A percentile compares a stretch with the other conserved stretches of the same genome.
phyloP scores from a whole-genome alignment of 208 protist genomes.

The Trypanosoma cruzi region DNA sequence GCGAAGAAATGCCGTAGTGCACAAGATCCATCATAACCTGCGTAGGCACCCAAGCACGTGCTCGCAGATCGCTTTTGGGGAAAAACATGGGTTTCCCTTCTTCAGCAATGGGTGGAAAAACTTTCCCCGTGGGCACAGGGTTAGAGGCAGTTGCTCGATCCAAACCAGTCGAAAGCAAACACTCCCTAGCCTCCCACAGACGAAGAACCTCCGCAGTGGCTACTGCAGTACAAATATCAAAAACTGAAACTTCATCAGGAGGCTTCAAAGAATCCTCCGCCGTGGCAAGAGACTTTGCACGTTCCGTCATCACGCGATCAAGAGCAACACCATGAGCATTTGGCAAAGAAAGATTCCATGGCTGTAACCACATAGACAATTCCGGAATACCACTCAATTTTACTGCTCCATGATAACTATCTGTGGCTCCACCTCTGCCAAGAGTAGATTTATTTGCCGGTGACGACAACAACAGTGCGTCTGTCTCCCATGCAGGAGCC shows the following conservation, averaged over 20 bases:
- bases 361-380: conserved; percentile 46
- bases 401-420: conserved; percentile 10
- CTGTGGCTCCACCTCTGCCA: neutral
- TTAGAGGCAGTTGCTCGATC: conserved; percentile 11
- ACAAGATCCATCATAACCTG: conserved; percentile 44
- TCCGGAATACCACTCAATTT: conserved; percentile 50
- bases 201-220: conserved; percentile 57
- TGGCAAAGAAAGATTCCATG: conserved; percentile 50
- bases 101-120: neutral
- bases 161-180: conserved; percentile 17
- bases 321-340: conserved; percentile 44
- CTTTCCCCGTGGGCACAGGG: neutral
- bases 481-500: neutral
- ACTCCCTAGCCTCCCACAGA: conserved; percentile 51
- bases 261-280: conserved; percentile 7
- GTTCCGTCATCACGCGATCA: conserved; percentile 61
- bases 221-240: conserved; percentile 64
- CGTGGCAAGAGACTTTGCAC: neutral
- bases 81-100: conserved; percentile 25
- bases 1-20: conserved; percentile 48
- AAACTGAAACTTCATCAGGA: conserved; percentile 23
- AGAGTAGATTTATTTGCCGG: neutral
- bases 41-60: conserved; percentile 33
- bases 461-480: neutral
- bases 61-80: conserved; percentile 15